Conservation (phyloP, 805 yeast species). For the Yarrowia sp. region DNA sequence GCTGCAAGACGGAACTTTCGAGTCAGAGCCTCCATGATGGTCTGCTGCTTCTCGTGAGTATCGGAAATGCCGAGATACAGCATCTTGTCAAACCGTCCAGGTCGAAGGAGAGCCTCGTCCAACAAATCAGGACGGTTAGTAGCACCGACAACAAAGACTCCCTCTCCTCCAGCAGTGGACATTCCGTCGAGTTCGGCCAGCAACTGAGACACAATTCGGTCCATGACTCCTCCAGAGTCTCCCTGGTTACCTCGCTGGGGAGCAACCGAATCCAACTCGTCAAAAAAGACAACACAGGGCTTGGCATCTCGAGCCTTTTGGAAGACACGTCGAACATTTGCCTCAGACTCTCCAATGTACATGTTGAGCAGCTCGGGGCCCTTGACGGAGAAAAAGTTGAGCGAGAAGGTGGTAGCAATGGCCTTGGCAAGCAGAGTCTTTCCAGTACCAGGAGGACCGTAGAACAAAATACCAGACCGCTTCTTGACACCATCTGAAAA, state of each 20-base stretch:
- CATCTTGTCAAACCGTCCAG: constrained; percentile 95
- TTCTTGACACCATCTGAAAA: constrained; percentile 87
- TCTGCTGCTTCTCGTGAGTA: constrained; percentile 81
- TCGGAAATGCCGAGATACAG: constrained; percentile 90
- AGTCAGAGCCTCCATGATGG: constrained; percentile 82
- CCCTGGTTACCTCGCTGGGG: constrained; percentile 99
- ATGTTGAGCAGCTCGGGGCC: constrained; percentile 95
- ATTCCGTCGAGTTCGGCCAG: constrained; percentile 95
- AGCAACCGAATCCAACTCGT: constrained; percentile 96
- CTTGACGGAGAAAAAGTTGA: constrained; percentile 92
- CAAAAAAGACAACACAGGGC: constrained; percentile 96
- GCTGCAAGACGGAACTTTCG: constrained; percentile 61
- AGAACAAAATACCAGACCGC: constrained; percentile 88
- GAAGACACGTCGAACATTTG: constrained; percentile 91
- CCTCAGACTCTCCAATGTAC: constrained; percentile 99
- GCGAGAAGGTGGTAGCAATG: constrained; percentile 89
- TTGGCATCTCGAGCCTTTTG: constrained; percentile 93
- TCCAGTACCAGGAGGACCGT: constrained; percentile 99
- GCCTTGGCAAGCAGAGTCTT: constrained; percentile 95
- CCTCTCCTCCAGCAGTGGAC: constrained; percentile 77
- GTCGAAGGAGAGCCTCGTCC: constrained; percentile 90
- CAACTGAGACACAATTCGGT: constrained; percentile 91
- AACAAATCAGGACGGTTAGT: constrained; percentile 93
- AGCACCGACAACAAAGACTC: constrained; percentile 98
- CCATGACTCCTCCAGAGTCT: constrained; percentile 99